Conservation (phyloP, 495 filamentous ascomycete genomes). For the Thermothielavioides terrestris region DNA sequence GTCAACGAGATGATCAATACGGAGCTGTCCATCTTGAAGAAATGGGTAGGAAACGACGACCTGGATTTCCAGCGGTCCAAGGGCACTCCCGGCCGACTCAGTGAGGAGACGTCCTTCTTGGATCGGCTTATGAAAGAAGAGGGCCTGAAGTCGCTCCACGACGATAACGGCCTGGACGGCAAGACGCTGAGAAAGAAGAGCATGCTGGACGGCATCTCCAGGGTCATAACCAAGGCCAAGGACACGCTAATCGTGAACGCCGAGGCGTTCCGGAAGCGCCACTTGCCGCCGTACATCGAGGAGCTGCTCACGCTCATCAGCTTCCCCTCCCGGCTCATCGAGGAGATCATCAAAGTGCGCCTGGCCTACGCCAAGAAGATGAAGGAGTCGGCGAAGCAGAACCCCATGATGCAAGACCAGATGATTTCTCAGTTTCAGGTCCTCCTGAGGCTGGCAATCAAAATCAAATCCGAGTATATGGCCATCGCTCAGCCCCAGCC, state of each 20-base stretch:
- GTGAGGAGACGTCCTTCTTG: constrained; percentile 83
- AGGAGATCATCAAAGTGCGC: constrained; percentile 91
- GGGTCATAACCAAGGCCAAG: constrained; percentile 88
- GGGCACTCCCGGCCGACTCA: constrained; percentile 53
- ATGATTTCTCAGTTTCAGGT: constrained; percentile 97
- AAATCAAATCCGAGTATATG: constrained; percentile 83
- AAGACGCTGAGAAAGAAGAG: constrained; percentile 50
- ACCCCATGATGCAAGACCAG: constrained; percentile 85
- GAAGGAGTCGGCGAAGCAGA: constrained; percentile 78
- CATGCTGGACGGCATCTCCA: constrained; percentile 73
- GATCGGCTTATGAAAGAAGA: constrained; percentile 99
- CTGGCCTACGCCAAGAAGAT: constrained; percentile 89
- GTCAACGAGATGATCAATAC: constrained; percentile 97
- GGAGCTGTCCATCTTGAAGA: constrained; percentile 78
- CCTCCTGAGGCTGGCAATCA: constrained; percentile 78
- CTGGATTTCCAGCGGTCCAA: constrained; percentile 74
- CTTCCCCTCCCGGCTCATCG: constrained; percentile 89
- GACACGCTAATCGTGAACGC: constrained; percentile 82
- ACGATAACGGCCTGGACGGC: constrained; percentile 42
- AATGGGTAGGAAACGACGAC: constrained; percentile 94
- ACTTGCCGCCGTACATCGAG: constrained; percentile 94
- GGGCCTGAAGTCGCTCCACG: constrained; percentile 82
- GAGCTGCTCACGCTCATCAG: constrained; percentile 92
- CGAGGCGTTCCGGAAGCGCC: constrained; percentile 74
- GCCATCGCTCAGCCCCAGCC: constrained; percentile 76